Evolutionary conservation across 2,329 filamentous ascomycete genomes (phyloP), one percentile per base, ranked within the genome.

Genomic region (Exophiala oligosperma): DNA sequence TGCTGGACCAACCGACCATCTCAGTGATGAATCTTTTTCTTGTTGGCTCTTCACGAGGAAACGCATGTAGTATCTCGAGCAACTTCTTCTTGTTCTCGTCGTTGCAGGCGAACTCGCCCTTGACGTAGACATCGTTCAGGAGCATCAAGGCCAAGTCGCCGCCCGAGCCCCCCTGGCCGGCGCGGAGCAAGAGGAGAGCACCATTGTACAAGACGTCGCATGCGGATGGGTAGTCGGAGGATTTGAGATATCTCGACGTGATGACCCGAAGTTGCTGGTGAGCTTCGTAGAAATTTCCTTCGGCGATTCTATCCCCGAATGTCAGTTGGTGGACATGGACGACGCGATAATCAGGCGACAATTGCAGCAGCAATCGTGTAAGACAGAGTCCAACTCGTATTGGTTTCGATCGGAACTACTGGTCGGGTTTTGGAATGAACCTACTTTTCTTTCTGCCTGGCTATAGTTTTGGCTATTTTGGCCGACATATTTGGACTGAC

Each of bases 191-290:
- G 28, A 92, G 87, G 67, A 90, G 87, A 1, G 93, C 89, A 62
- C 96, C 94, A 64, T 84, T 88, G 73, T 84, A 88, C 64, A 99
- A 83, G 64, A 97, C 89, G 66, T 96, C 90, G 72, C 92, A 88
- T 49, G 95, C 94, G 11, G 91, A 88, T 66, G 82, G 74, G 83
- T 90, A 97, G 61, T 84, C 79, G 44, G 88, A 83, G 29, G 66
- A 51, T 79, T 97, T 97, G 73, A 93, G 86, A 78, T 99, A 96
- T 57, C 95, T 92, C 40, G 91, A 89, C 61, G 92, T 92, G 67
- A 97, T 93, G 54, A 97, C 92, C 63, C 94, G 91, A 66, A 96
- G 91, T 79, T 99, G 94, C 76, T 99, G 94, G 77, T 97, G 93
- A 58, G 94, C 94, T 83, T 99, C 94, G 79, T 99, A 99, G 82